Evolutionary conservation across 208 protist genomes (phyloP), one percentile per base, ranked within the genome.

Genomic region (Trypanosoma avium): DNA sequence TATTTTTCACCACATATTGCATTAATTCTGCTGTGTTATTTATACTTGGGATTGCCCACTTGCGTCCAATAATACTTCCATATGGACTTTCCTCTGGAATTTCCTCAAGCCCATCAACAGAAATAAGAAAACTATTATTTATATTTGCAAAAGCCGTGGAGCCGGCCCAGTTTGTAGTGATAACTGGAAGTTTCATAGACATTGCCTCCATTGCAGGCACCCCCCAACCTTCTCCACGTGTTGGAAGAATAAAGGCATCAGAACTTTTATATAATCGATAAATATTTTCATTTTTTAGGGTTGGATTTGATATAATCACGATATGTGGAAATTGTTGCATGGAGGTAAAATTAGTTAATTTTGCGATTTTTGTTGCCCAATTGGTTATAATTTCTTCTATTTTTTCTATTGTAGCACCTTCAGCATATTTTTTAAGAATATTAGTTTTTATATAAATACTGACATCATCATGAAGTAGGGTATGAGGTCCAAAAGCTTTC

Each of bases 161-260:
- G 10, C 81, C 81, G n/a, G 61, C 12, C 71, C 74, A 88, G 24
- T 82, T 65, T 49, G 81, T 81, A 3, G 69, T 40, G 15, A 83
- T 55, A 60, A 79, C 67, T 32, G 81, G 81, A 60, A 88, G 46
- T 10, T 42, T 74, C 75, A 88, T 85, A 22, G 81, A 49, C 81
- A 88, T 88, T 19, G 81, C 81, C 67, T 88, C 73, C 33, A 73
- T 65, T 19, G 67, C 38, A 12, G 81, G 81, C 49, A 88, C 61
- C 0, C 81, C 81, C 81, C 81, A 88, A 10, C 81, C 81, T 58
- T 88, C 94, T 27, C 87, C 94, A 30, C 82, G 75, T 17, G 71
- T 82, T 0, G 94, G 88, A 4, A 96, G 61, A 27, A 98, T 91
- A 61, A 97, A 96, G n/a, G 77, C 82, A 65, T 97, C 82, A 10